These are phyloP conservation scores for Cicer chorassanicum DNA, from an alignment of 306 rosid genomes.

Conservation along the genomic window DNA sequence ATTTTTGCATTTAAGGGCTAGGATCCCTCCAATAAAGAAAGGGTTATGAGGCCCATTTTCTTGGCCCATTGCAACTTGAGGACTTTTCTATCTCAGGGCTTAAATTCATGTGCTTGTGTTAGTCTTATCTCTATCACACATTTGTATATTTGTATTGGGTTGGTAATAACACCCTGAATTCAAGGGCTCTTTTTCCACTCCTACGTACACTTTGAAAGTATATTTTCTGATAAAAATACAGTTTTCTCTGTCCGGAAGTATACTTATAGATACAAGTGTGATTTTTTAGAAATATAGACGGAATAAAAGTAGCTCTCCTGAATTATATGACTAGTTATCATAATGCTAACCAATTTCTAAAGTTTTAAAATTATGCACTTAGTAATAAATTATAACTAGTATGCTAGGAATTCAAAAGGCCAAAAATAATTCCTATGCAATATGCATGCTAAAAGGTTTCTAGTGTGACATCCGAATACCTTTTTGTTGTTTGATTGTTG, in stretches of 20 bases:
- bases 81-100: not conserved
- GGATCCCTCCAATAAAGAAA: not conserved
- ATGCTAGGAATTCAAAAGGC: too few relatives aligned
- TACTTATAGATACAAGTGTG: too few relatives aligned
- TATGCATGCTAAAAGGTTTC: not conserved
- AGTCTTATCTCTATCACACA: not conserved
- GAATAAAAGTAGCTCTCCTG: too few relatives aligned
- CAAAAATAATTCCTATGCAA: not conserved
- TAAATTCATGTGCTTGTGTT: not conserved
- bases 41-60: not conserved
- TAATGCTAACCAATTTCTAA: not conserved
- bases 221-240: too few relatives aligned
- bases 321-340: too few relatives aligned
- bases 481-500: slow-evolving; percentile 11
- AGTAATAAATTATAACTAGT: too few relatives aligned
- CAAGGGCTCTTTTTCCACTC: too few relatives aligned
- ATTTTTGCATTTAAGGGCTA: not conserved
- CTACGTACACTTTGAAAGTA: too few relatives aligned
- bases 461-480: slow-evolving; percentile 3
- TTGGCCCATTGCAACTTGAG: not conserved
- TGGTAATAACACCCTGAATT: not conserved
- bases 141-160: slow-evolving; percentile 8
- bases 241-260: too few relatives aligned
- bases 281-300: too few relatives aligned
- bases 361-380: too few relatives aligned